Percentiles rank a stretch among this genome's conserved stretches.
These are phyloP conservation scores for Gossypium thurberi DNA, from an alignment of 345 rosid genomes.

Conservation along the genomic window DNA sequence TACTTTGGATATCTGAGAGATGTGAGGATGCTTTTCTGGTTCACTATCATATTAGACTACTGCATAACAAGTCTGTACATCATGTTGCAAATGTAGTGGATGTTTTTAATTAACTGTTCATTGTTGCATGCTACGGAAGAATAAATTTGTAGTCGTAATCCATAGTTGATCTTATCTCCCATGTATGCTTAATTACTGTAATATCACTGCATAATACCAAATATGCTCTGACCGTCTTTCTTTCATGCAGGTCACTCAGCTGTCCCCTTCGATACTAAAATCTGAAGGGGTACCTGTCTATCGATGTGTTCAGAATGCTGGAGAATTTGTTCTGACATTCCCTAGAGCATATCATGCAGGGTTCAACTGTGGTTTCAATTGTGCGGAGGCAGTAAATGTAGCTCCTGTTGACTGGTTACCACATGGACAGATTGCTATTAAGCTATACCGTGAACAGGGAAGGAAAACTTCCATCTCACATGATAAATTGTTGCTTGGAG, in stretches of 20 bases:
- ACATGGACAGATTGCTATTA: constrained; percentile 92
- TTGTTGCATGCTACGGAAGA: not conserved
- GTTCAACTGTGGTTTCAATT: constrained; percentile 90
- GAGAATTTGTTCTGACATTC: constrained; percentile 94
- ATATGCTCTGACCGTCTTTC: not conserved
- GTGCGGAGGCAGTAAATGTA: constrained; percentile 98
- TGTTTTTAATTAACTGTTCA: not conserved
- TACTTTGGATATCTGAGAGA: not conserved
- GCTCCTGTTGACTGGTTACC: constrained; percentile 99
- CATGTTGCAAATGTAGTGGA: not conserved
- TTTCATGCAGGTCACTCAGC: constrained; percentile 83
- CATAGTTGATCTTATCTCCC: not conserved
- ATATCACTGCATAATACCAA: not conserved
- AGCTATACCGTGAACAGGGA: constrained; percentile 79
- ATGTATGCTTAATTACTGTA: not conserved
- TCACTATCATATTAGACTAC: not conserved
- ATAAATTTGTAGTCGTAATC: not conserved
- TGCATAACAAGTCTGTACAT: not conserved
- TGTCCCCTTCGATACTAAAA: constrained; percentile 86
- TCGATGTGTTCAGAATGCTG: constrained; percentile 85
- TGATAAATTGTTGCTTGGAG: constrained; percentile 95
- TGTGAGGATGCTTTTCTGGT: not conserved
- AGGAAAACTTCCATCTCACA: constrained; percentile 95
- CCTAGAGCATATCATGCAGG: constrained; percentile 99
- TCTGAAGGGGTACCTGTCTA: constrained; percentile 89